Base-by-base conservation (phyloP, 768 basidiomycete genomes). In the Suillus placidus region DNA sequence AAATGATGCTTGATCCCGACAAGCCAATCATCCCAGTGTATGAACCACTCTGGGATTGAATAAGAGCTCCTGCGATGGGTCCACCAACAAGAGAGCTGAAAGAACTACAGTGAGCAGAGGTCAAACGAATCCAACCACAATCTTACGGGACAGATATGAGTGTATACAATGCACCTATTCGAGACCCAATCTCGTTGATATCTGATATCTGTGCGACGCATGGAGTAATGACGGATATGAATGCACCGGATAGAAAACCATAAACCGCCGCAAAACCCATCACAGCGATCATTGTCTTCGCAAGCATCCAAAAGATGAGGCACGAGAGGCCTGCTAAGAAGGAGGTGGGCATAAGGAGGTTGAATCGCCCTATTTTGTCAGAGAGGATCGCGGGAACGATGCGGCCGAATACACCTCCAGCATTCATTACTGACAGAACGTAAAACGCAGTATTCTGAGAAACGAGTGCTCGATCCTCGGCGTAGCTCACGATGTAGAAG, bases 131-230 rank as follows among this genome's bases (percentile, higher is more conserved):
- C 26, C 18, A 4, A 30, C 10, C 12, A n/a, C 38, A 5, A 6
- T 88, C 90, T 82, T 75, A 92, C 89, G 89, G 88, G 45, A 91
- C 80, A 0, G 90, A 87, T 26, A 90, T 85, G 16, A 89, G 75
- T 23, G 80, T 87, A 70, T 90, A 91, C 49, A 91, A 71, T 66
- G 86, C 77, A 23, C 90, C 90, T 51, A 91, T 85, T 55, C 88
- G 81, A 30, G 82, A 81, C 4, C 90, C 90, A 57, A 90, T 84
- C 70, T 85, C 83, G 9, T 78, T 70, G 26, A 83, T 76, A 45
- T 88, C 82, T 40, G 88, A 88, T 61, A 91, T 88, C 70, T 88
- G 86, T 26, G 83, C 87, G 30, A 92, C 82, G 69, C 88, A 90
- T 0, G 89, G 88, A 13, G 84, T 87, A 67, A 91, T 75, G 47